Base-by-base conservation (phyloP, 2,329 filamentous ascomycete species). In the Venturia carpophila region DNA sequence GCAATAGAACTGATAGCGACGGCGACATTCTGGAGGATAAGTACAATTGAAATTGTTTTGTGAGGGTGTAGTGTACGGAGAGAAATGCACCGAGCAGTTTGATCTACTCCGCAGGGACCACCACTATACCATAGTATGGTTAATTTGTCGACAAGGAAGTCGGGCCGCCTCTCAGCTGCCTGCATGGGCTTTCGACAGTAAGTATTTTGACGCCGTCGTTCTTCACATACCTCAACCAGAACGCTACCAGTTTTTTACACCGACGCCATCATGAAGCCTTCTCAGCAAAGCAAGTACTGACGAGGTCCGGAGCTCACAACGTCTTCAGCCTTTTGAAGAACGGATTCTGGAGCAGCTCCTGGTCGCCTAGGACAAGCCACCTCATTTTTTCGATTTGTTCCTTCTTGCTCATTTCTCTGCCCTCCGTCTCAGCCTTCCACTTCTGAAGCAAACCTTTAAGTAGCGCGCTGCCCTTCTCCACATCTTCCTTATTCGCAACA, bases 391-490 rank as follows among this genome's bases (percentile, higher is more conserved):
- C 80, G 9, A 93, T 84, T 80, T 94, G 92, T 74, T 95, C 87
- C 69, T 90, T 87, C 70, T 86, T 75, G 24, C 73, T 76, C 67
- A 77, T 67, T 1, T 76, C 81, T 66, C 84, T 78, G 13, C 86
- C 84, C 73, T 93, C 87, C 10, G 86, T 80, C 69, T 85, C 80
- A 63, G 85, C 82, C 80, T 96, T 97, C 94, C 94, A 99, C 74
- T 86, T 84, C 49, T 89, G 78, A 66, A 99, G 78, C 72, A 97
- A 82, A 60, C 88, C 84, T 78, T 97, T 97, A 61, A 99, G 80
- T 77, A 96, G 79, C 30, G 83, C 84, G 73, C 89, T 96, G 9
- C 94, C 94, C 74, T 93, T 86, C 71, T 96, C 92, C 0, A 97
- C 89, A 69, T 99, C 92, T 68, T 92, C 84, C 71, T 91, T 92